A percentile compares a stretch with the other conserved stretches of the same genome.
Conservation (phyloP, 139 green algal genomes). For the Picochlorum sp. region DNA sequence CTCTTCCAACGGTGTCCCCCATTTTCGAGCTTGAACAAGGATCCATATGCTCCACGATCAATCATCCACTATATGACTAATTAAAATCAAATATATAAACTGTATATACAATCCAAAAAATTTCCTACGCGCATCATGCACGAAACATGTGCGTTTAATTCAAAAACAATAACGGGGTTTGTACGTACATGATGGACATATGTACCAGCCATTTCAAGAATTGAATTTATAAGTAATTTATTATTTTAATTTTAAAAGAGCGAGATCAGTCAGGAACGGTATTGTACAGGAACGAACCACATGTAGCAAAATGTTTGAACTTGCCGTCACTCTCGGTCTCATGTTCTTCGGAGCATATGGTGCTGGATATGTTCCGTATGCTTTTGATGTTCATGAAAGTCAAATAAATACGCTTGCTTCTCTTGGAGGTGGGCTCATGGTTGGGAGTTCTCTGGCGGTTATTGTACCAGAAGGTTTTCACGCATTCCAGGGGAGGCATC, state of each 20-base stretch:
- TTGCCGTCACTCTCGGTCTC: slow-evolving; percentile 2
- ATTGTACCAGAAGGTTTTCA: slow-evolving; percentile 42
- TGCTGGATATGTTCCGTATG: slow-evolving; percentile 13
- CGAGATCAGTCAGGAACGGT: background rate
- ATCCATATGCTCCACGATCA: no score
- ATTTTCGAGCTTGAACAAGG: no score
- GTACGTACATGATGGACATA: no score
- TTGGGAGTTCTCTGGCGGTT: slow-evolving; percentile 31
- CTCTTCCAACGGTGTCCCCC: no score
- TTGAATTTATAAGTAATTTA: background rate
- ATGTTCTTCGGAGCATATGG: slow-evolving; percentile 27
- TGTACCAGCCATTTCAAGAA: no score
- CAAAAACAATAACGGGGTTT: no score
- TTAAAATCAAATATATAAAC: no score
- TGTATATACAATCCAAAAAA: no score
- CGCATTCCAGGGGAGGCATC: slow-evolving; percentile 11
- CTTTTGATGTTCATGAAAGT: slow-evolving; percentile 1
- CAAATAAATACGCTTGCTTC: slow-evolving; percentile 15
- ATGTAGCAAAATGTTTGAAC: background rate
- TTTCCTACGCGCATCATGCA: no score
- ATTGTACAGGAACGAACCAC: background rate
- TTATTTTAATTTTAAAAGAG: background rate
- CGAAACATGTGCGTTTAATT: no score
- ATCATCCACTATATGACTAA: no score
- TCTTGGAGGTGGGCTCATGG: slow-evolving; percentile 33